Conservation (phyloP, 805 yeast genomes). For the Limtongia smithiae region DNA sequence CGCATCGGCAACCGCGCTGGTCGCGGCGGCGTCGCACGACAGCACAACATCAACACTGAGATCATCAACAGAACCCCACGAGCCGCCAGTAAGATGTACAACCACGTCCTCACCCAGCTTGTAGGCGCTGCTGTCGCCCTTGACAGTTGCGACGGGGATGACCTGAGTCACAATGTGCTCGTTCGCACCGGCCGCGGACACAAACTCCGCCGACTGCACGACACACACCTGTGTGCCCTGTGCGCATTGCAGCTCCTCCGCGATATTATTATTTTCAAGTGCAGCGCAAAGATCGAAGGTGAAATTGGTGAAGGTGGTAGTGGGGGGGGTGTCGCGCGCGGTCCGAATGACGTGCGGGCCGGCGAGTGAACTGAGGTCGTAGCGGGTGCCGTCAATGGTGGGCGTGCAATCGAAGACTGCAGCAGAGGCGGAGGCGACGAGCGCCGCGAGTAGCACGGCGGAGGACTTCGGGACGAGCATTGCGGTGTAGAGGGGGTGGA, state of each 20-base stretch:
- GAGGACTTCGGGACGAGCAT: conserved; percentile 1
- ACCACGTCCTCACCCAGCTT: conserved; percentile 18
- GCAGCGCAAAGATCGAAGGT: conserved; percentile 66
- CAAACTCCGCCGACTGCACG: not conserved
- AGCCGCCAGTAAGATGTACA: conserved; percentile 49
- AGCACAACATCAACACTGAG: conserved; percentile 37
- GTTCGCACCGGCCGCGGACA: not conserved
- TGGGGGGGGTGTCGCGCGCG: conserved; percentile 71
- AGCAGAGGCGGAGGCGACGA: conserved; percentile 8
- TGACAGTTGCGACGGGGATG: conserved; percentile 45
- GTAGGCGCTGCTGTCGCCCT: conserved; percentile 1
- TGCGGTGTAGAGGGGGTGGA: not conserved
- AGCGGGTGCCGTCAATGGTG: conserved; percentile 31
- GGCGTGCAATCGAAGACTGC: conserved; percentile 35
- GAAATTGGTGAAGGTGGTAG: conserved; percentile 61
- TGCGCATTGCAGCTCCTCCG: conserved; percentile 54
- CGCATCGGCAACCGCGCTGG: conserved; percentile 22
- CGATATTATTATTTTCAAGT: conserved; percentile 37
- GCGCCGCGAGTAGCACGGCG: conserved; percentile 5
- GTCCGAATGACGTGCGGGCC: conserved; percentile 47
- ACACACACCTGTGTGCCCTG: conserved; percentile 50
- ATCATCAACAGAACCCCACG: conserved; percentile 64
- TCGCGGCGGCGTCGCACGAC: conserved; percentile 35
- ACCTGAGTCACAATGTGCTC: conserved; percentile 53
- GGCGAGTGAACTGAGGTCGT: conserved; percentile 46